Base-by-base conservation (phyloP, 1,284 basidiomycete species). In the Vanrija pseudolonga region DNA sequence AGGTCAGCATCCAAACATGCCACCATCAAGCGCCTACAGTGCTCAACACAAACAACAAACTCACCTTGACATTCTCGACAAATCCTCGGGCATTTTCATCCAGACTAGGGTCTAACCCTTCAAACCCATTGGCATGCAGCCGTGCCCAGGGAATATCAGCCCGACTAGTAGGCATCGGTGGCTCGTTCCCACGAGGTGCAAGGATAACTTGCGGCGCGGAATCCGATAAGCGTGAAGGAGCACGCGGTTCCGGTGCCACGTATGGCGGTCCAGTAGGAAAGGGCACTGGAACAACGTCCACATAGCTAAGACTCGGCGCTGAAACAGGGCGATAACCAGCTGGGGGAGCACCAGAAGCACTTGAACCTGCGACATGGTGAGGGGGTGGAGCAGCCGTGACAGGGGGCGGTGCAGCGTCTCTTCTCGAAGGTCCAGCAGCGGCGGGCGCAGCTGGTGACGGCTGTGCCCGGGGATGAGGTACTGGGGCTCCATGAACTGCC, bases 61-160 rank as follows among this genome's bases (percentile, higher is more conserved):
- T 67, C 59, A 84, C 84, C 56, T 61, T 64, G 53, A 74, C 70
- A 51, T 72, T 74, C n/a, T 68, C 58, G 6, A 73, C 59, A 44
- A 74, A 73, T 1, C 71, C 69, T 5, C 60, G 53, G 0, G 67
- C 66, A 53, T 73, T 68, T 43, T 54, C 59, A 40, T 68, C 67
- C 41, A 70, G 57, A 7, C 62, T 57, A 3, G 56, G 43, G 22
- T 64, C 61, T 24, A 74, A 49, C 1, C 67, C 69, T 20, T 67
- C 68, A 17, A 62, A 58, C 2, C 72, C 72, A 12, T 69, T 52
- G 9, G 56, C 51, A 53, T 72, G 63, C 8, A 42, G 61, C n/a
- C 50, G 55, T 8, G 54, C 54, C 7, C 45, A 59, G 8, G 53
- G 43, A 0, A 48, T 19, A 18, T 62, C 52, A 28, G n/a, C 7